Percentiles rank a stretch among this genome's conserved stretches.
Conservation (phyloP, 805 yeast genomes). For the Metschnikowia arizonensis region DNA sequence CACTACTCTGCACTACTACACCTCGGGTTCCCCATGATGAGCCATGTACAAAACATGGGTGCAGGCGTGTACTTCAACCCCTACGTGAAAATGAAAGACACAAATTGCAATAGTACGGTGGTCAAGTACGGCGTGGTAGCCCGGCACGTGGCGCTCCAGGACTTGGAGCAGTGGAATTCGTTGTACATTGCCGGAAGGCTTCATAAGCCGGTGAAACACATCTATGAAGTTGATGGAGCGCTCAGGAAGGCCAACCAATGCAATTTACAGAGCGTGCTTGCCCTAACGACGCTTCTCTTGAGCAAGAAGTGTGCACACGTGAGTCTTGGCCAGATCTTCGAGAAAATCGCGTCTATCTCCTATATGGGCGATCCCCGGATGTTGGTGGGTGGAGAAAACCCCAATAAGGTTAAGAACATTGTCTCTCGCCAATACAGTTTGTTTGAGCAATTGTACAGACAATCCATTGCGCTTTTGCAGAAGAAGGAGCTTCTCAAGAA, state of each 20-base stretch:
- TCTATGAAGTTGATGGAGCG: constrained; percentile 51
- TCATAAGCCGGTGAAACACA: constrained; percentile 85
- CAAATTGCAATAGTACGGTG: constrained; percentile 31
- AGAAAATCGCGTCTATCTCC: constrained; percentile 72
- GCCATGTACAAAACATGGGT: constrained; percentile 62
- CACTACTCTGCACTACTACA: constrained; percentile 72
- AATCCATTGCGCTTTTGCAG: constrained; percentile 37
- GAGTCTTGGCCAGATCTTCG: constrained; percentile 45
- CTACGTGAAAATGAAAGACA: constrained; percentile 54
- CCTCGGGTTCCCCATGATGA: constrained; percentile 35
- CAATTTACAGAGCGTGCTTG: constrained; percentile 74
- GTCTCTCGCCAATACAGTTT: constrained; percentile 68
- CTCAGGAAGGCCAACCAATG: constrained; percentile 65
- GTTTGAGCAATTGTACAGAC: constrained; percentile 72
- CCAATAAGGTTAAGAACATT: constrained; percentile 80
- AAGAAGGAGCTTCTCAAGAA: constrained; percentile 1
- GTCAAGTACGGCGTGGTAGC: constrained; percentile 88
- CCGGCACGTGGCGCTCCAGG: constrained; percentile 54
- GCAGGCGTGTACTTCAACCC: constrained; percentile 96
- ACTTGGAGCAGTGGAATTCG: constrained; percentile 78
- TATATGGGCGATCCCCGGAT: constrained; percentile 90
- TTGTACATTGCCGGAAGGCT: constrained; percentile 88
- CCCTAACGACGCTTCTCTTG: constrained; percentile 58
- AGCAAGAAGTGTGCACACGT: constrained; percentile 46
- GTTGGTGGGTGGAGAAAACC: constrained; percentile 85